Evolutionary conservation across 768 basidiomycete genomes (phyloP).

Genomic region (Trametes punicea): DNA sequence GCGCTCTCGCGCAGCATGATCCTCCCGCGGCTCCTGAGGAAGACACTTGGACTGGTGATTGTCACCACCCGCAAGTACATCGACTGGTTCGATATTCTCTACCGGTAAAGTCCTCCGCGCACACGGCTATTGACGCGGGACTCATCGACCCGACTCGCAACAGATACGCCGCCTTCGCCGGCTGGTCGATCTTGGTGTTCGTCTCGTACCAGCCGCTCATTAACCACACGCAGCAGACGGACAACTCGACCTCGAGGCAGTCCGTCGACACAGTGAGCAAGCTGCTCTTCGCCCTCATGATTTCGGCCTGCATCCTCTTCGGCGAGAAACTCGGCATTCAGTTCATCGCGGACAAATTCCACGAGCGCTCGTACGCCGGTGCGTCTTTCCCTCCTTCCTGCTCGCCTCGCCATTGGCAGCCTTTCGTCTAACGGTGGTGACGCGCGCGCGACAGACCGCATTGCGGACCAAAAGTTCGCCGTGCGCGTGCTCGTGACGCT

Average conservation of each 20-base stretch:
- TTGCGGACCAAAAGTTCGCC: slow-evolving; percentile 79
- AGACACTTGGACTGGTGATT: slow-evolving; percentile 72
- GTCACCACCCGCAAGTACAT: slow-evolving; percentile 72
- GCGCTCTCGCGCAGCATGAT: slow-evolving; percentile 27
- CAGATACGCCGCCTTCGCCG: slow-evolving; percentile 62
- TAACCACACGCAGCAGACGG: slow-evolving; percentile 35
- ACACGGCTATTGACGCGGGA: background rate
- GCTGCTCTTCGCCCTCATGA: slow-evolving; percentile 67
- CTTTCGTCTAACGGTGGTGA: background rate
- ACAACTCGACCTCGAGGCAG: slow-evolving; percentile 26
- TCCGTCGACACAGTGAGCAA: slow-evolving; percentile 48
- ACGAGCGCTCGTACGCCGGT: slow-evolving; percentile 72
- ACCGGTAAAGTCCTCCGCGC: slow-evolving; percentile 39
- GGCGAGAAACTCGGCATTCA: slow-evolving; percentile 87
- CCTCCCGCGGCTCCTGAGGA: slow-evolving; percentile 50
- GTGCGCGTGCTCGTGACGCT: slow-evolving; percentile 67
- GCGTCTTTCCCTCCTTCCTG: slow-evolving; percentile 13
- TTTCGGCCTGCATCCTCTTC: slow-evolving; percentile 67
- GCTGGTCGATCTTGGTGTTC: slow-evolving; percentile 67
- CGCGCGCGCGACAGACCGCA: slow-evolving; percentile 54
- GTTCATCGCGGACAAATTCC: slow-evolving; percentile 80
- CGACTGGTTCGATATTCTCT: slow-evolving; percentile 69
- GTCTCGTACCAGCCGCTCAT: slow-evolving; percentile 73
- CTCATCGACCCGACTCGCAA: background rate
- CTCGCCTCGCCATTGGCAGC: too few species aligned